Percentiles rank a stretch among this genome's conserved stretches.
These are phyloP conservation scores for Apophysomyces variabilis DNA, from an alignment of 371 early-diverging fungal species.

Conservation along the genomic window DNA sequence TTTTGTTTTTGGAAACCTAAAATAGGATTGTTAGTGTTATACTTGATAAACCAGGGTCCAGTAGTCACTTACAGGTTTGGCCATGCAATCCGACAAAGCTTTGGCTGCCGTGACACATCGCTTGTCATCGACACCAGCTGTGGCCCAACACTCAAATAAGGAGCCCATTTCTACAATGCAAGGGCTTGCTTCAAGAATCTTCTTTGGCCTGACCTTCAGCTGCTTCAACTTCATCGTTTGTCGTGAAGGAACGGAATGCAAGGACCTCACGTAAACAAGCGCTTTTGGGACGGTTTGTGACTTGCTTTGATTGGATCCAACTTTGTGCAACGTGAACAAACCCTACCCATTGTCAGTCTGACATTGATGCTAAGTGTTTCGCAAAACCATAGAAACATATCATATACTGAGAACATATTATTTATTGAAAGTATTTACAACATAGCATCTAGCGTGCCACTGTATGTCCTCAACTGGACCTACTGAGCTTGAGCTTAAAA, in stretches of 20 bases:
- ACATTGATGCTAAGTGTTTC: no score
- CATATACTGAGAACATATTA: no score
- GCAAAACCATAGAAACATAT: no score
- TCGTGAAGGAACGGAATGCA: constrained; percentile 80
- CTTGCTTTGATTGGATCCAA: constrained; percentile 61
- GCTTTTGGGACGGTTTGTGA: constrained; percentile 79
- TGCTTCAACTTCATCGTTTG: constrained; percentile 65
- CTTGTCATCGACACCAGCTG: constrained; percentile 62
- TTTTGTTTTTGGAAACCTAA: constrained; percentile 56
- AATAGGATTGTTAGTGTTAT: constrained; percentile 1
- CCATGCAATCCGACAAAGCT: constrained; percentile 65
- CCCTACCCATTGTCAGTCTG: constrained; percentile 4
- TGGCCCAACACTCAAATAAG: constrained; percentile 71
- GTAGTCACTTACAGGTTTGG: constrained; percentile 58
- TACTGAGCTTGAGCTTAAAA: no score
- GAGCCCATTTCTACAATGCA: constrained; percentile 69
- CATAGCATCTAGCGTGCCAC: no score
- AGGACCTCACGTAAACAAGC: constrained; percentile 87
- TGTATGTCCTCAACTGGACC: no score
- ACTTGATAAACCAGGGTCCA: neutral
- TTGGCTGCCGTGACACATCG: constrained; percentile 60
- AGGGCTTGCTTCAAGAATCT: constrained; percentile 65
- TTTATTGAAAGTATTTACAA: no score
- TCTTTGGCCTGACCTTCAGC: constrained; percentile 68
- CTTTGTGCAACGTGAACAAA: no score